Conservation (phyloP, 495 filamentous ascomycete species). For the Neurospora sp. region DNA sequence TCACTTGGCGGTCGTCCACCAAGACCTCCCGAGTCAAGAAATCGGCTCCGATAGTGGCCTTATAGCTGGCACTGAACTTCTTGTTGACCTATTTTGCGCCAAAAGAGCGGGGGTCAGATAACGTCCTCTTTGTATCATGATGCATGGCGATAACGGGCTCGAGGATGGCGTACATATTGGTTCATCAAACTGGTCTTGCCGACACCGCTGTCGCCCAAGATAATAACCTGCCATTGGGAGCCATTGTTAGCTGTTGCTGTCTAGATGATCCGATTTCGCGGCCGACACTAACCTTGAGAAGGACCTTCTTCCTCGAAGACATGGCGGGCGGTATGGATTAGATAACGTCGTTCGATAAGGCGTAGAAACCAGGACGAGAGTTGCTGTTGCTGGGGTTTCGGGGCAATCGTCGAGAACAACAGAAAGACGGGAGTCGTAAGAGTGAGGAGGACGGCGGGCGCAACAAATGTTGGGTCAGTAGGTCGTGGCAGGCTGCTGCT, state of each 20-base stretch:
- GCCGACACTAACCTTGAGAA: conserved; percentile 66
- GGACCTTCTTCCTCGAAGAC: conserved; percentile 93
- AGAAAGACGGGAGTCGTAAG: neutral
- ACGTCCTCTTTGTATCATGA: neutral
- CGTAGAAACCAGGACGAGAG: neutral
- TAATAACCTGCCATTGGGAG: conserved; percentile 63
- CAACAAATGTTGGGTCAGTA: conserved; percentile 1
- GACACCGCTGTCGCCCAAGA: conserved; percentile 94
- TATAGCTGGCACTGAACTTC: conserved; percentile 99
- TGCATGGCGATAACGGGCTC: neutral
- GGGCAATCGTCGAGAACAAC: neutral
- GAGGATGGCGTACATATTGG: conserved; percentile 78
- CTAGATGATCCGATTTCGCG: neutral
- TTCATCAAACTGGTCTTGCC: conserved; percentile 99
- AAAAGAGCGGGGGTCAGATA: conserved; percentile 1
- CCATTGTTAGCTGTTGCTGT: neutral
- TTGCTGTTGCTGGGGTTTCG: neutral
- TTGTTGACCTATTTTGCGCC: conserved; percentile 76
- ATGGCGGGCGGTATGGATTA: conserved; percentile 36
- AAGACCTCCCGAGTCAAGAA: conserved; percentile 98
- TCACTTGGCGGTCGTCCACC: conserved; percentile 92
- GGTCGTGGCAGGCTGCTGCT: neutral
- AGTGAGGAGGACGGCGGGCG: neutral
- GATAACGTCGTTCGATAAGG: conserved; percentile 4
- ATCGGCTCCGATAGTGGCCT: conserved; percentile 97